A percentile compares a stretch with the other conserved stretches of the same genome.
Conservation (phyloP, 768 basidiomycete genomes). For the Lepiota brunneoincarnata region DNA sequence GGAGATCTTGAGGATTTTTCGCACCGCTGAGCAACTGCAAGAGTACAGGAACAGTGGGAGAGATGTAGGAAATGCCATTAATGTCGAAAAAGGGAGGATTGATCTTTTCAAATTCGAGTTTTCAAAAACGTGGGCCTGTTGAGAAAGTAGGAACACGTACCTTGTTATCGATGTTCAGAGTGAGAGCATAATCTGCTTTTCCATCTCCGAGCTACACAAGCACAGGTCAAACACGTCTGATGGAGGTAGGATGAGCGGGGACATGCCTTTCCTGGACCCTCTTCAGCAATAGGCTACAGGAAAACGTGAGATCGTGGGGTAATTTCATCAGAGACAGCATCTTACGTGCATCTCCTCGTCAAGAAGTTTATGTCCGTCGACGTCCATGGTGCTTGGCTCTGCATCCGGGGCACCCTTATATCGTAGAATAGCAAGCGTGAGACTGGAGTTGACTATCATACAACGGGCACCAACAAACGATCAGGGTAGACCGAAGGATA, state of each 20-base stretch:
- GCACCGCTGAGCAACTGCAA: constrained; percentile 8
- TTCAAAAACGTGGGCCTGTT: not conserved
- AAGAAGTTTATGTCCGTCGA: constrained; percentile 15
- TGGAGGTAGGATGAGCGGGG: too few species aligned
- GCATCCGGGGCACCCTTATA: constrained; percentile 35
- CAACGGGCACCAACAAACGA: not conserved
- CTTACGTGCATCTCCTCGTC: constrained; percentile 7
- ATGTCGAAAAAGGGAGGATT: constrained; percentile 8
- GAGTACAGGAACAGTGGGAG: constrained; percentile 2
- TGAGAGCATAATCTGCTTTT: too few species aligned
- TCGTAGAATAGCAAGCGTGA: constrained; percentile 37
- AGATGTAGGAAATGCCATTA: constrained; percentile 3
- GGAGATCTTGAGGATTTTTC: not conserved
- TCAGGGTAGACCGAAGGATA: not conserved
- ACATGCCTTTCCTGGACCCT: not conserved
- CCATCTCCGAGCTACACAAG: too few species aligned
- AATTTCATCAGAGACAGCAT: too few species aligned
- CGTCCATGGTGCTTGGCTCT: constrained; percentile 27
- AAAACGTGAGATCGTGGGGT: constrained; percentile 5
- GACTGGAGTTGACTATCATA: constrained; percentile 23
- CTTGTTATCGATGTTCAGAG: too few species aligned
- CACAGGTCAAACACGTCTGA: too few species aligned
- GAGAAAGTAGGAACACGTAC: too few species aligned
- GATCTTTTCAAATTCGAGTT: not conserved
- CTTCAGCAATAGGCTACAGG: constrained; percentile 15